These are phyloP conservation scores for Crithidia fasciculata DNA, from an alignment of 208 protist genomes.

Conservation along the genomic window DNA sequence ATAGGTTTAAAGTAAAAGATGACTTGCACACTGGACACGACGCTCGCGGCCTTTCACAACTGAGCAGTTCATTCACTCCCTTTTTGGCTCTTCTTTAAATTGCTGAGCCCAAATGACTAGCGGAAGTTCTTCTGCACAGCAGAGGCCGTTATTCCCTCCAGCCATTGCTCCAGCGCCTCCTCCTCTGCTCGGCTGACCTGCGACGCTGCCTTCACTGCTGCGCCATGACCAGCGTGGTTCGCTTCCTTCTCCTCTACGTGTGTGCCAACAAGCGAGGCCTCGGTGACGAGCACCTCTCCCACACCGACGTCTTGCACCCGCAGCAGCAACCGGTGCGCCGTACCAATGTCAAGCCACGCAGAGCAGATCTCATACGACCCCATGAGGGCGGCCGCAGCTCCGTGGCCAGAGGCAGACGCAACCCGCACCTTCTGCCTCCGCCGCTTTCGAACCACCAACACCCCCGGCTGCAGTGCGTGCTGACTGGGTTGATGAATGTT, in stretches of 20 bases:
- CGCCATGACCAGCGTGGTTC: too few relatives aligned
- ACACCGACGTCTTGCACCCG: slow-evolving; percentile 51
- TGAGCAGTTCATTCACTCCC: too few relatives aligned
- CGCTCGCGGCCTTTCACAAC: too few relatives aligned
- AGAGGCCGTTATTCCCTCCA: slow-evolving; percentile 29
- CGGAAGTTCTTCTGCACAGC: slow-evolving; percentile 11
- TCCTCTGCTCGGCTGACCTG: slow-evolving; percentile 22
- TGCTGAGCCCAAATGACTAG: background rate
- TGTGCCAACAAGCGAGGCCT: slow-evolving; percentile 36
- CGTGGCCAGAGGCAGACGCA: background rate
- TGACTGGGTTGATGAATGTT: slow-evolving; percentile 39
- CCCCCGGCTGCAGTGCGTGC: slow-evolving; percentile 15
- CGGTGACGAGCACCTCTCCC: slow-evolving; percentile 65
- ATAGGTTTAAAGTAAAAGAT: too few relatives aligned
- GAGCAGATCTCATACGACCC: slow-evolving; percentile 40
- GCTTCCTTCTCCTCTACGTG: slow-evolving; percentile 17
- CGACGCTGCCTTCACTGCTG: background rate
- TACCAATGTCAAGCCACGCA: slow-evolving; percentile 57
- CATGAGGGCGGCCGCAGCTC: background rate
- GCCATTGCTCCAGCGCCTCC: slow-evolving; percentile 39
- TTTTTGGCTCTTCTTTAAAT: too few relatives aligned
- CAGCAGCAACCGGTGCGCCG: slow-evolving; percentile 34
- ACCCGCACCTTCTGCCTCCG: slow-evolving; percentile 6
- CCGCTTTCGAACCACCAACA: slow-evolving; percentile 28
- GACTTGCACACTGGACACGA: too few relatives aligned